Conservation (phyloP, 2,329 filamentous ascomycete genomes). For the Sporothrix globosa region DNA sequence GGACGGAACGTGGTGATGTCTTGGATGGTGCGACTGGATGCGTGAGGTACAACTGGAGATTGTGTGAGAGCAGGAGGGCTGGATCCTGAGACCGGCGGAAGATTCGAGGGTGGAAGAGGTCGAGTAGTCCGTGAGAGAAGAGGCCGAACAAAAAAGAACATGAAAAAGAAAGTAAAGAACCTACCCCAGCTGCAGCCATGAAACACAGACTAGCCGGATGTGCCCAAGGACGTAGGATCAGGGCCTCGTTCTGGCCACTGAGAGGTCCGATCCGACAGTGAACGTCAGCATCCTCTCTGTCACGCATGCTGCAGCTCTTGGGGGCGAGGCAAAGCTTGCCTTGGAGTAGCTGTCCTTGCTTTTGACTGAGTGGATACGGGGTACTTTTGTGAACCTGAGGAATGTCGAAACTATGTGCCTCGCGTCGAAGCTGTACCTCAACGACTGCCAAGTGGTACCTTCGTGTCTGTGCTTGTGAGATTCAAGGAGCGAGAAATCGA, state of each 20-base stretch:
- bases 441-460: not conserved
- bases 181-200: conserved; percentile 16
- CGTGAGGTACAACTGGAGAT: not conserved
- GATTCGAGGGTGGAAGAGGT: no score
- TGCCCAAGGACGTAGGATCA: not conserved
- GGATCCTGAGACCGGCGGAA: not conserved
- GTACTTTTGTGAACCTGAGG: no score
- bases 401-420: no score
- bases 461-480: not conserved
- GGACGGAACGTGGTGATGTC: not conserved
- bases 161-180: conserved; percentile 3
- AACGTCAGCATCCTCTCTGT: conserved; percentile 14
- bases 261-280: not conserved
- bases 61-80: not conserved
- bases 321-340: not conserved
- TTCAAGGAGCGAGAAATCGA: not conserved
- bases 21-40: not conserved
- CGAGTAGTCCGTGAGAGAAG: not conserved
- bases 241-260: not conserved
- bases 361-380: not conserved
- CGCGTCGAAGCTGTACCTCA: no score
- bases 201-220: conserved; percentile 15
- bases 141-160: not conserved
- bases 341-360: no score
- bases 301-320: conserved; percentile 18